A percentile compares a stretch with the other conserved stretches of the same genome.
Conservation (phyloP, 805 yeast genomes). For the Ogataea ramenticola region DNA sequence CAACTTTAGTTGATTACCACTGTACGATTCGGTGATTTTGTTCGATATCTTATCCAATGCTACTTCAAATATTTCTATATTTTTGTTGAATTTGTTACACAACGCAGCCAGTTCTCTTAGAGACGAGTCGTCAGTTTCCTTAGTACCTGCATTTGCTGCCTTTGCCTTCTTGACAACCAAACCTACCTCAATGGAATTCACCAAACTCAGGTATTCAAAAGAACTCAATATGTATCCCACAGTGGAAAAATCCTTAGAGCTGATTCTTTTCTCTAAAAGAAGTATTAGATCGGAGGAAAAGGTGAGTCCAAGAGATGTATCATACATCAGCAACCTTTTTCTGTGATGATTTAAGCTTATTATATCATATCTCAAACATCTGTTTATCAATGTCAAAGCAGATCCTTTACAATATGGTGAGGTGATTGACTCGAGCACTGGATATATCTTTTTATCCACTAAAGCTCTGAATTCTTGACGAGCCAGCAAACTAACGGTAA, state of each 20-base stretch:
- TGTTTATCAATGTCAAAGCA: slow-evolving; percentile 13
- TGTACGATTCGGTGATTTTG: slow-evolving; percentile 19
- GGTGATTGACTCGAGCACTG: slow-evolving; percentile 18
- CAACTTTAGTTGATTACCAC: slow-evolving; percentile 15
- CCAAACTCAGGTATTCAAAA: slow-evolving; percentile 9
- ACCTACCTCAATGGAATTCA: slow-evolving; percentile 18
- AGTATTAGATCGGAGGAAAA: slow-evolving; percentile 19
- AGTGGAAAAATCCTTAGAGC: slow-evolving; percentile 10
- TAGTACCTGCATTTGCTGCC: background rate
- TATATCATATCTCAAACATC: slow-evolving; percentile 19
- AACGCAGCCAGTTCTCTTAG: slow-evolving; percentile 15
- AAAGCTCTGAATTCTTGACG: slow-evolving; percentile 42
- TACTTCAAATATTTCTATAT: slow-evolving; percentile 9
- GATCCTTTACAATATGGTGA: background rate
- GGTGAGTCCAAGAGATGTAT: slow-evolving; percentile 11
- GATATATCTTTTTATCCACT: slow-evolving; percentile 35
- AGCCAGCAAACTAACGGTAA: slow-evolving; percentile 30
- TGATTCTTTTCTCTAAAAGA: slow-evolving; percentile 15
- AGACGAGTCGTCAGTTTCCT: slow-evolving; percentile 8
- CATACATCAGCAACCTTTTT: slow-evolving; percentile 8
- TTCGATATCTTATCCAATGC: slow-evolving; percentile 16
- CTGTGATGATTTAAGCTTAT: slow-evolving; percentile 16
- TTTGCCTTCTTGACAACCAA: slow-evolving; percentile 12
- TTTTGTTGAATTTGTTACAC: slow-evolving; percentile 22
- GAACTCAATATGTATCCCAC: slow-evolving; percentile 11